Base-by-base conservation (phyloP, 495 filamentous ascomycete genomes). In the Copromyces sp. region DNA sequence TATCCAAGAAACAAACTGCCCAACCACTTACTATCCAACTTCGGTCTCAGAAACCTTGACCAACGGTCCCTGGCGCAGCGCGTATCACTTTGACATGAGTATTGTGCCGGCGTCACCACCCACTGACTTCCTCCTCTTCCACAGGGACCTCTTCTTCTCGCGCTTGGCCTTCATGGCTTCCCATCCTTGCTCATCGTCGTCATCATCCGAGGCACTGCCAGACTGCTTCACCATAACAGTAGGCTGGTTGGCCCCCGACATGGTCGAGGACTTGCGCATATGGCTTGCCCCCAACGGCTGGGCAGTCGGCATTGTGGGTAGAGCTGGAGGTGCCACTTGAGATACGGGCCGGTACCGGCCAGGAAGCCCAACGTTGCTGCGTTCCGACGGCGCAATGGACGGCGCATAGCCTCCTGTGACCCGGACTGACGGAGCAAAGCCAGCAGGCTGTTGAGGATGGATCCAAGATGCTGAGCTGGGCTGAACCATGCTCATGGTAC, bases 281-380 rank as follows among this genome's bases (percentile, higher is more conserved):
- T 80, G 84, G 73, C 74, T 72, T 8, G 68, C 53, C 37, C 2
- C 68, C 71, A 9, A 44, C 70, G 24, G 73, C 32, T 2, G 45
- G 37, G 14, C 53, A 35, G 14, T 35, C 29, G 53, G 29, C 53
- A 61, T 61, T 17, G 77, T 77, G 73, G 74, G 78, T 74, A 78
- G 76, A 32, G 75, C 75, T 32, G 72, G 78, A 53, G 76, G 75
- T 39, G 84, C 81, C 44, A 81, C 74, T 72, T 88, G 86, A 39
- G 93, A 94, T 0, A 99, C 94, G 1, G 96, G 94, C 16, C 96
- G 89, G 81, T 99, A 99, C n/a, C 95, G 90, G 42, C 93, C 89
- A 35, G 95, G 92, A 68, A 95, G 83, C 3, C 95, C 96, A 72
- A 98, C 86, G 79, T 94, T 98, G 82, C 93, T 97, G 69, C 95